A percentile compares a stretch with the other conserved stretches of the same genome.
phyloP scores from a whole-genome alignment of 2,329 filamentous ascomycete species.

The Fusarium nematophilum region DNA sequence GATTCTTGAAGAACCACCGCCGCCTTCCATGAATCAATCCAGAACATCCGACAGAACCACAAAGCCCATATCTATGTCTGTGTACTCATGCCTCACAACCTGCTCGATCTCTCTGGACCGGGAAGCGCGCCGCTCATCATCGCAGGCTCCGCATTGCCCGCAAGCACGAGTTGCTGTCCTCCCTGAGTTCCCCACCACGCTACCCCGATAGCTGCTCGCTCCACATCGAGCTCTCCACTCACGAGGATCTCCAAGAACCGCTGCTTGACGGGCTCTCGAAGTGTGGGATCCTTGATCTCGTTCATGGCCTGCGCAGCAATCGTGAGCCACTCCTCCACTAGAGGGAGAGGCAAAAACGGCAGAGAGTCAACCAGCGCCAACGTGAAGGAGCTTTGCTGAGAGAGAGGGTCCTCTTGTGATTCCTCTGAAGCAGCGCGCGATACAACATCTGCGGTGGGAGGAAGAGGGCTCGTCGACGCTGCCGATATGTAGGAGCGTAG shows the following conservation, averaged over 20 bases:
- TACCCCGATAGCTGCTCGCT: slow-evolving; percentile 81
- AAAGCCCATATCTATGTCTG: background rate
- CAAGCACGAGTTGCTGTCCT: slow-evolving; percentile 63
- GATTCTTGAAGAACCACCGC: background rate
- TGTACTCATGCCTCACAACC: slow-evolving; percentile 46
- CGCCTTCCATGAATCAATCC: background rate
- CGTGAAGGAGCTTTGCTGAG: slow-evolving; percentile 81
- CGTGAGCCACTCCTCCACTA: slow-evolving; percentile 85
- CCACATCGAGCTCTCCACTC: slow-evolving; percentile 88
- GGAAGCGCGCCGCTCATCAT: slow-evolving; percentile 68
- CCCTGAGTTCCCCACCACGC: slow-evolving; percentile 82
- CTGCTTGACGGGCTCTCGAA: slow-evolving; percentile 74
- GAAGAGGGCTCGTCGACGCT: slow-evolving; percentile 59
- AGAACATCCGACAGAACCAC: slow-evolving; percentile 1
- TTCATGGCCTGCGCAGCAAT: slow-evolving; percentile 76
- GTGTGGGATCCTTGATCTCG: slow-evolving; percentile 67
- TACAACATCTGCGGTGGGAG: slow-evolving; percentile 53
- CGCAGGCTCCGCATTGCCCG: slow-evolving; percentile 38
- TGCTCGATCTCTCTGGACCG: slow-evolving; percentile 48
- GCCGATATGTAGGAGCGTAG: slow-evolving; percentile 69
- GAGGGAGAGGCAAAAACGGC: slow-evolving; percentile 74
- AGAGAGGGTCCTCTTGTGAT: slow-evolving; percentile 58
- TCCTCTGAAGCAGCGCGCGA: slow-evolving; percentile 44
- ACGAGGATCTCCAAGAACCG: slow-evolving; percentile 84
- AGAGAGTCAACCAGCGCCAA: slow-evolving; percentile 84